Evolutionary conservation across 192 early-diverging fungal genomes (phyloP).

Genomic region (Podila horticola): DNA sequence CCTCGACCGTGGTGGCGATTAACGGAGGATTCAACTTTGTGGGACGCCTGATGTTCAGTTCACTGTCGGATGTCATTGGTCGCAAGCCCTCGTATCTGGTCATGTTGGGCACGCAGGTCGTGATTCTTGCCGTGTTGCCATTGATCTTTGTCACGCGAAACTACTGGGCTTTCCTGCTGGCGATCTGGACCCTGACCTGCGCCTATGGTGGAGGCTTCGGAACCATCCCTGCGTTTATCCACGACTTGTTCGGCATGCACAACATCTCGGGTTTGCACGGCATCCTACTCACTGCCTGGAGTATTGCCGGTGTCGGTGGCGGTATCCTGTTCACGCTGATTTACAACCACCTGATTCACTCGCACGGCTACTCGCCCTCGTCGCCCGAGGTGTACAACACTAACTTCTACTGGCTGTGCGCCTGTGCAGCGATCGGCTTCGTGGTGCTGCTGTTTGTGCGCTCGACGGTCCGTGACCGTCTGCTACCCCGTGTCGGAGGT

Average conservation of each 20-base stretch:
- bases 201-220: slow-evolving; percentile 83
- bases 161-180: slow-evolving; percentile 69
- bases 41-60: slow-evolving; percentile 63
- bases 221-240: slow-evolving; percentile 77
- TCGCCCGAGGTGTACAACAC: slow-evolving; percentile 61
- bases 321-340: slow-evolving; percentile 74
- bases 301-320: slow-evolving; percentile 72
- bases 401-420: slow-evolving; percentile 81
- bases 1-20: slow-evolving; percentile 66
- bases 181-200: slow-evolving; percentile 68
- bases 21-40: slow-evolving; percentile 72
- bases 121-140: slow-evolving; percentile 67
- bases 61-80: slow-evolving; percentile 66
- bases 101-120: slow-evolving; percentile 65
- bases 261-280: slow-evolving; percentile 82
- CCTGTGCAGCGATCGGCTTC: slow-evolving; percentile 65
- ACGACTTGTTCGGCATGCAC: slow-evolving; percentile 79
- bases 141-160: slow-evolving; percentile 62
- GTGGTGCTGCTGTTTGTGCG: slow-evolving; percentile 68
- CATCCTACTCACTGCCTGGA: slow-evolving; percentile 80
- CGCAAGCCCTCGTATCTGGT: slow-evolving; percentile 76
- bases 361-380: slow-evolving; percentile 53
- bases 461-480: slow-evolving; percentile 72
- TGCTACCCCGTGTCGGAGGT: slow-evolving; percentile 70
- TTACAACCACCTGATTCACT: slow-evolving; percentile 60